Evolutionary conservation across 1,284 basidiomycete genomes (phyloP), one percentile per base, ranked within the genome.

Genomic region (Malassezia globosa): DNA sequence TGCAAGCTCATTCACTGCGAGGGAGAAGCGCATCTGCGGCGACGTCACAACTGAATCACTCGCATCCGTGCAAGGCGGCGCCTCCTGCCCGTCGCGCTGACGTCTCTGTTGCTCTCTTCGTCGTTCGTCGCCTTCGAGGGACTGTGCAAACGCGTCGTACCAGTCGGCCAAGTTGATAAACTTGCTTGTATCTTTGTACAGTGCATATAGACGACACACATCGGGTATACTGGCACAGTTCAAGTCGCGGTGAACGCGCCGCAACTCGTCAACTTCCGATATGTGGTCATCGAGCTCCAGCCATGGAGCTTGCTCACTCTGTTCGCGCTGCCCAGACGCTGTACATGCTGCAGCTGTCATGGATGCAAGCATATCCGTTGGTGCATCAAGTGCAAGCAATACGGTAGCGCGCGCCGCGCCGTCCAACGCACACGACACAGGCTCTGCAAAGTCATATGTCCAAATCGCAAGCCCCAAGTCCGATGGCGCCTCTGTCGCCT

Each of bases 141-240:
- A 52, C 43, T 64, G 57, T 40, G 53, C 48, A 50, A 67, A 69
- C 1, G 64, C 64, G 14, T 63, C 59, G 42, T 46, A 66, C 66
- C 66, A 69, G 40, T 69, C 65, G 2, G 61, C 61, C 5, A 69
- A 46, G 24, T 67, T 69, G 45, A 69, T 60, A 50, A 66, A 56
- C 45, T 63, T 60, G 33, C 60, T 59, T 18, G 59, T 55, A 31
- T 66, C 60, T n/a, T 58, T 41, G 39, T 67, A 69, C 23, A 66
- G 48, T 24, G 48, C 37, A 39, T 60, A 69, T 14, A 59, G 26
- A 11, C 56, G 43, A 37, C 61, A 65, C 4, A 69, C 55, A 25
- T 69, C 65, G 11, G 66, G 66, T 24, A 54, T 11, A n/a, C 37
- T 21, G 3, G 29, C 25, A 7, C 4, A n/a, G 10, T 34, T 4